Conservation (phyloP, 345 rosid genomes). For the Brassica nigra region DNA sequence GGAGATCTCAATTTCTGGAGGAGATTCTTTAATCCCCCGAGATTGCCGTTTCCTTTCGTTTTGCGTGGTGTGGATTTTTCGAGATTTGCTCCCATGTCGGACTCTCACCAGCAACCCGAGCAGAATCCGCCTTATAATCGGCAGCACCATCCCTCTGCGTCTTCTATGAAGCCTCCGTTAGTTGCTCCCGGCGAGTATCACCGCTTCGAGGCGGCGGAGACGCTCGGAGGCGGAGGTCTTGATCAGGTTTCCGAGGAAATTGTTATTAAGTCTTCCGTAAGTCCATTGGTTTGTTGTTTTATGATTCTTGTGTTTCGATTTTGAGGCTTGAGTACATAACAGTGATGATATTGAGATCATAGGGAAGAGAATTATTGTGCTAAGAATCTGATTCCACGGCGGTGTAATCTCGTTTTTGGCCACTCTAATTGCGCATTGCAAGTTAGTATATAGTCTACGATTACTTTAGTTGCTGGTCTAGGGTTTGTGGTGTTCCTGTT, state of each 20-base stretch:
- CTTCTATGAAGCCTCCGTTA: slow-evolving; percentile 76
- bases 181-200: slow-evolving; percentile 74
- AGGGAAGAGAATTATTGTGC: slow-evolving; percentile 24
- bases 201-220: slow-evolving; percentile 53
- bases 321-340: background rate
- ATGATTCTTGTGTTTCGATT: background rate
- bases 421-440: slow-evolving; percentile 23
- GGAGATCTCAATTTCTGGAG: slow-evolving; percentile 20
- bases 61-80: background rate
- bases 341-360: background rate
- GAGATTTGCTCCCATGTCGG: slow-evolving; percentile 54
- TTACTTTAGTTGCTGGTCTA: slow-evolving; percentile 26
- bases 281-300: slow-evolving; percentile 27
- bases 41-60: slow-evolving; percentile 18
- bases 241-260: slow-evolving; percentile 66
- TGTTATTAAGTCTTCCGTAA: slow-evolving; percentile 65
- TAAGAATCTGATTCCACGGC: slow-evolving; percentile 36
- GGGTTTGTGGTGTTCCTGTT: slow-evolving; percentile 25
- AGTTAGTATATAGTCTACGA: background rate
- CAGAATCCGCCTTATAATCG: slow-evolving; percentile 43
- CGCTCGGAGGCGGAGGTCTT: slow-evolving; percentile 37
- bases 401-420: background rate
- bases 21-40: background rate
- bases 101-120: slow-evolving; percentile 39
- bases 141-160: slow-evolving; percentile 53